Conservation (phyloP, 2,329 filamentous ascomycete genomes). For the Aaosphaeria pasadenensis region DNA sequence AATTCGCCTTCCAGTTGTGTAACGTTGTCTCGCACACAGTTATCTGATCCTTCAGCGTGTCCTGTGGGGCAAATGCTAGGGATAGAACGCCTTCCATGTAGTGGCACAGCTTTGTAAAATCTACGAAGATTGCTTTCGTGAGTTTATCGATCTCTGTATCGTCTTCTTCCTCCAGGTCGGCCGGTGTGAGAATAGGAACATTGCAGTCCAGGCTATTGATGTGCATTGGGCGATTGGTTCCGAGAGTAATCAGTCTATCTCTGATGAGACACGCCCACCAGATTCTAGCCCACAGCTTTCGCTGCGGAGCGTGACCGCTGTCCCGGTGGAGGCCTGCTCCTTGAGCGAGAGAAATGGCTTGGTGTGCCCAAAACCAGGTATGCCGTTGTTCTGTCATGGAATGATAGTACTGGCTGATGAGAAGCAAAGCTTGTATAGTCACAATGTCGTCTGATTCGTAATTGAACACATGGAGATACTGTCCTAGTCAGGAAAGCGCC, state of each 20-base stretch:
- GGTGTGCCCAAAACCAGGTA: neutral
- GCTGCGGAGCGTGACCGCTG: neutral
- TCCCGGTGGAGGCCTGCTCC: neutral
- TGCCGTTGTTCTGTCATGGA: neutral
- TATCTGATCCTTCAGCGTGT: neutral
- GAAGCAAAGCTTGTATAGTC: neutral
- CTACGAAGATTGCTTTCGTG: neutral
- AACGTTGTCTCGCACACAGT: neutral
- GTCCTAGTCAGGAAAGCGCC: neutral
- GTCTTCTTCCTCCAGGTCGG: neutral
- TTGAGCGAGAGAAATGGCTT: neutral
- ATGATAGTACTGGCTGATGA: neutral
- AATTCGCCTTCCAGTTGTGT: neutral
- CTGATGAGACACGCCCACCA: neutral
- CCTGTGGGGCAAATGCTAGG: neutral
- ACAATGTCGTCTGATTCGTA: neutral
- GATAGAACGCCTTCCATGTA: neutral
- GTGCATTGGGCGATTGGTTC: neutral
- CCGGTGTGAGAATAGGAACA: neutral
- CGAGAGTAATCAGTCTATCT: neutral
- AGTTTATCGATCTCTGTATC: neutral
- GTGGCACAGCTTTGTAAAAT: neutral
- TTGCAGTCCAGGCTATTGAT: neutral
- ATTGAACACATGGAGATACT: neutral
- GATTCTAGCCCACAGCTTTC: neutral